phyloP scores from a whole-genome alignment of 345 rosid species.

The Eucalyptus brandiana region DNA sequence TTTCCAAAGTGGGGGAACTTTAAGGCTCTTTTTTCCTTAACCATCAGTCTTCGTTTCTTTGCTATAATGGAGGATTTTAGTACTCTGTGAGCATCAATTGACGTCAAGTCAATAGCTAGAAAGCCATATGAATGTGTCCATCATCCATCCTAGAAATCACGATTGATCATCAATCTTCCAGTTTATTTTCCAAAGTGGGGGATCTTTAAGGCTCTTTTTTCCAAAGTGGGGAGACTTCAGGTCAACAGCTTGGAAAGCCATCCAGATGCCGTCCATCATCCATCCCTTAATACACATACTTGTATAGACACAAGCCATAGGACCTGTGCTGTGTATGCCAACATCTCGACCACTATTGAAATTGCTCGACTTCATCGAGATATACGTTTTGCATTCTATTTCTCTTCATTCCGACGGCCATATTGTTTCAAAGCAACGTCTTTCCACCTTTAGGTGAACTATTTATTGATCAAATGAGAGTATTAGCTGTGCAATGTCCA shows the following conservation, averaged over 20 bases:
- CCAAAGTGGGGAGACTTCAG: not conserved
- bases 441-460: not conserved
- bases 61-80: not conserved
- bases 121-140: not conserved
- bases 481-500: not conserved
- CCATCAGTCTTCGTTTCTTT: too few relatives aligned
- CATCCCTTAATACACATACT: not conserved
- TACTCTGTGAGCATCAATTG: not conserved
- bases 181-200: not conserved
- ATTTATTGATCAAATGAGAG: not conserved
- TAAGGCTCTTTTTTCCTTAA: too few relatives aligned
- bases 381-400: too few relatives aligned
- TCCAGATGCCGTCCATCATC: not conserved
- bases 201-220: not conserved
- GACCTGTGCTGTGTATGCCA: not conserved
- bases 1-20: not conserved
- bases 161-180: not conserved
- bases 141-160: not conserved
- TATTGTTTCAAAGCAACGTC: not conserved
- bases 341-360: not conserved
- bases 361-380: not conserved
- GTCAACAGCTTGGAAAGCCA: not conserved
- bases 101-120: not conserved
- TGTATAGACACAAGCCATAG: not conserved
- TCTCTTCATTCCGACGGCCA: not conserved